phyloP scores from a whole-genome alignment of 176 grass and related monocot species.

The Rhynchospora tenuis region DNA sequence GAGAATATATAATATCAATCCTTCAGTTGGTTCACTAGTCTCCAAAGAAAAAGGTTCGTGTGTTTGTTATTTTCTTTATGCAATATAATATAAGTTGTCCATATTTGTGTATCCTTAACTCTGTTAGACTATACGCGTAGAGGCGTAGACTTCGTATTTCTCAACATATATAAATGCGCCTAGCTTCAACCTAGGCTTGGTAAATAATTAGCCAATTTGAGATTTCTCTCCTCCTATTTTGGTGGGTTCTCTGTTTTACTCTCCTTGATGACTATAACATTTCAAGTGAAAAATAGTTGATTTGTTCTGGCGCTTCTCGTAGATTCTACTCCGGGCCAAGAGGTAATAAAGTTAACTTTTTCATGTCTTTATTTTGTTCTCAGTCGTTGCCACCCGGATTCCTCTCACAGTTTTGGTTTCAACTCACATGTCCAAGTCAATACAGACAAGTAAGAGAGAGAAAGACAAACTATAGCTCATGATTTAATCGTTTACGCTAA shows the following conservation, averaged over 20 bases:
- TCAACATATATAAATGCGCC: neutral
- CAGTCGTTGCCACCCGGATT: slow-evolving; percentile 7
- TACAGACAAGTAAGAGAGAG: neutral
- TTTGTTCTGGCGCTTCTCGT: neutral
- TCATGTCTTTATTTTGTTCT: slow-evolving; percentile 9
- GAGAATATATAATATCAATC: neutral
- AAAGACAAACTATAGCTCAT: neutral
- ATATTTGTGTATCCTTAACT: neutral
- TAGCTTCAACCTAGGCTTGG: neutral
- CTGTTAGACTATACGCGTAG: neutral
- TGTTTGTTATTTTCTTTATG: neutral
- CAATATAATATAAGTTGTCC: neutral
- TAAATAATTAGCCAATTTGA: neutral
- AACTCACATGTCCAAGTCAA: slow-evolving; percentile 9
- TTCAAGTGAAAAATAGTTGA: slow-evolving; percentile 4
- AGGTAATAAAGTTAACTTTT: neutral
- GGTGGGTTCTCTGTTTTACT: neutral
- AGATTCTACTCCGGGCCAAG: neutral
- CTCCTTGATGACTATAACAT: neutral
- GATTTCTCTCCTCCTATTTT: neutral
- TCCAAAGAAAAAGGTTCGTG: neutral
- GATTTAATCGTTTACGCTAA: neutral
- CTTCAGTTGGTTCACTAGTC: neutral
- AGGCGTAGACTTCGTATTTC: neutral
- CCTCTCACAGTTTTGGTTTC: neutral